These are phyloP conservation scores for Coccomyxa sp. DNA, from an alignment of 139 green algal genomes.

Conservation along the genomic window DNA sequence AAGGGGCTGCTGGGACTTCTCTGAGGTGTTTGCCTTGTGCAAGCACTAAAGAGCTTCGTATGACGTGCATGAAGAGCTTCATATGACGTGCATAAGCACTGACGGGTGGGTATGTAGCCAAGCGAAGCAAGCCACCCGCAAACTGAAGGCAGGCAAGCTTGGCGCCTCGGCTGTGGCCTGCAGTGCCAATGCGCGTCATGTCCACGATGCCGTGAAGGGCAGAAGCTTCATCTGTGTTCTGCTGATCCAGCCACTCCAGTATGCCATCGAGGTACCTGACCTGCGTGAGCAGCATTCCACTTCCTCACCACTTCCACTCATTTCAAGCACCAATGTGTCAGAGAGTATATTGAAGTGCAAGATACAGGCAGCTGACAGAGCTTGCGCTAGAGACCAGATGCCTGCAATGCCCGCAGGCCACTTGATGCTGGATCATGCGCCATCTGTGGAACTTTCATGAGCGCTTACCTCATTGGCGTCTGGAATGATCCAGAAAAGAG, in stretches of 20 bases:
- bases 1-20: too few species aligned
- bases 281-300: background rate
- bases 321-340: too few species aligned
- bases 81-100: background rate
- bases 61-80: too few species aligned
- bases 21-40: too few species aligned
- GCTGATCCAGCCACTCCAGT: constrained; percentile 16
- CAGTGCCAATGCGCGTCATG: constrained; percentile 9
- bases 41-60: too few species aligned
- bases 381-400: too few species aligned
- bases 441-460: background rate
- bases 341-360: too few species aligned
- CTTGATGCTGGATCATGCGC: background rate
- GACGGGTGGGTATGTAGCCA: background rate
- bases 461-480: constrained; percentile 29
- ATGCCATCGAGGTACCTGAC: constrained; percentile 1
- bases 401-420: too few species aligned
- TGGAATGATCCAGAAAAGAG: constrained; percentile 19
- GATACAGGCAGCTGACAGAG: too few species aligned
- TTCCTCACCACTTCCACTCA: too few species aligned
- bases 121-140: background rate
- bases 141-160: constrained; percentile 58
- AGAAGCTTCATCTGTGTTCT: background rate
- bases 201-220: constrained; percentile 22
- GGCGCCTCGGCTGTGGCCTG: constrained; percentile 57